phyloP scores from a whole-genome alignment of 371 early-diverging fungal species.

The Batrachochytrium dendrobatidis region DNA sequence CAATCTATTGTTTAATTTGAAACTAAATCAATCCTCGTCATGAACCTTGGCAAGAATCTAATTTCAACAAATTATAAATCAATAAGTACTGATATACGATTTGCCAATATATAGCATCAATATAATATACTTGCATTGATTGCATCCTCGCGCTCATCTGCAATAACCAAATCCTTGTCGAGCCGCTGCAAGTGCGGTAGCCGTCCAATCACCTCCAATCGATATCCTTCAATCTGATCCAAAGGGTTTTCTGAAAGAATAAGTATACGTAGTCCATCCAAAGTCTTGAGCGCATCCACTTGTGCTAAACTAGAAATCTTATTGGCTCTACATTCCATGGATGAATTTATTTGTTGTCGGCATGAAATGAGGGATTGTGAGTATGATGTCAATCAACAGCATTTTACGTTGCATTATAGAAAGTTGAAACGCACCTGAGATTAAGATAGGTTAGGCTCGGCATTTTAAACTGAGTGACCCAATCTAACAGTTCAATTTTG shows the following conservation, averaged over 20 bases:
- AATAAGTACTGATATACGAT: too few species aligned
- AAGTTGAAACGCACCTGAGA: slow-evolving; percentile 30
- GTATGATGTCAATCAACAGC: too few species aligned
- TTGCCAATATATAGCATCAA: too few species aligned
- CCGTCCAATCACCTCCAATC: slow-evolving; percentile 33
- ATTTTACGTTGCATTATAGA: too few species aligned
- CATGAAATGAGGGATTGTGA: too few species aligned
- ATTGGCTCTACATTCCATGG: too few species aligned
- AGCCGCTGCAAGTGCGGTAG: slow-evolving; percentile 34
- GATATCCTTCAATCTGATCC: slow-evolving; percentile 29
- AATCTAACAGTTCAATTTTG: slow-evolving; percentile 24
- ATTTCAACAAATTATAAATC: too few species aligned
- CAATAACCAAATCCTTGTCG: slow-evolving; percentile 38
- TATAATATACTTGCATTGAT: slow-evolving; percentile 11
- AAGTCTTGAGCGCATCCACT: slow-evolving; percentile 7
- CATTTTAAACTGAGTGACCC: slow-evolving; percentile 18
- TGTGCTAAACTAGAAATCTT: neutral
- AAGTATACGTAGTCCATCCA: slow-evolving; percentile 8
- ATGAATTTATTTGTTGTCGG: neutral
- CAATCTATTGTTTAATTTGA: too few species aligned
- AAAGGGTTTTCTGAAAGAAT: slow-evolving; percentile 36
- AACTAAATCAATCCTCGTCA: too few species aligned
- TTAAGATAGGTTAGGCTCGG: slow-evolving; percentile 31
- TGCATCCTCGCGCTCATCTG: slow-evolving; percentile 45
- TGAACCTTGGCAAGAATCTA: too few species aligned